Evolutionary conservation across 345 rosid species (phyloP).

Genomic region (Salix caprea): DNA sequence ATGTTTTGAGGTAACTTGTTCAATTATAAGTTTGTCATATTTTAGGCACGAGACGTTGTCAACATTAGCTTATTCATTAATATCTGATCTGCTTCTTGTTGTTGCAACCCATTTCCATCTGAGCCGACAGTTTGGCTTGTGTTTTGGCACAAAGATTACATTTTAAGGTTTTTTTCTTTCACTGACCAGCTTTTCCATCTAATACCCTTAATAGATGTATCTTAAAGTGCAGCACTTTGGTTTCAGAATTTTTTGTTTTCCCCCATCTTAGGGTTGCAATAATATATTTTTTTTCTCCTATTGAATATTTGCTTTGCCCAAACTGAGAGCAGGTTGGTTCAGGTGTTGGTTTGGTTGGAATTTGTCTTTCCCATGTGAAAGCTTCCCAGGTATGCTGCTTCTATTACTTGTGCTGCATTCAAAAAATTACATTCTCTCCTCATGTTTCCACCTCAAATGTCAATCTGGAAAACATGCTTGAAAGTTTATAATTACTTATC

Average conservation of each 20-base stretch:
- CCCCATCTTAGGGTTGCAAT: not conserved
- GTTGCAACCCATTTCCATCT: not conserved
- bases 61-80: not conserved
- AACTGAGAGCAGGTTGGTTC: slow-evolving; percentile 63
- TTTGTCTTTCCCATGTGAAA: slow-evolving; percentile 74
- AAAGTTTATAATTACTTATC: not conserved
- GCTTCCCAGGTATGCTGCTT: slow-evolving; percentile 55
- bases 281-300: not conserved
- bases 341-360: slow-evolving; percentile 82
- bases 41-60: not conserved
- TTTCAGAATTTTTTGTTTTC: not conserved
- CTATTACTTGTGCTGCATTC: not conserved
- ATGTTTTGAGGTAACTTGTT: slow-evolving; percentile 67
- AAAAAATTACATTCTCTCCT: slow-evolving; percentile 1
- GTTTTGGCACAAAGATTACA: not conserved
- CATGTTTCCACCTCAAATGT: not conserved
- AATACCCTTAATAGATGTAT: not conserved
- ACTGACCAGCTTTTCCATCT: not conserved
- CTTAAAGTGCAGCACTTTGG: not conserved
- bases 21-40: not conserved
- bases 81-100: not conserved
- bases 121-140: not conserved
- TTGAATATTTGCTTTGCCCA: not conserved
- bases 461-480: not conserved
- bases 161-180: not conserved